phyloP scores from a whole-genome alignment of 768 basidiomycete genomes.

The Xerocomellus intermedius region DNA sequence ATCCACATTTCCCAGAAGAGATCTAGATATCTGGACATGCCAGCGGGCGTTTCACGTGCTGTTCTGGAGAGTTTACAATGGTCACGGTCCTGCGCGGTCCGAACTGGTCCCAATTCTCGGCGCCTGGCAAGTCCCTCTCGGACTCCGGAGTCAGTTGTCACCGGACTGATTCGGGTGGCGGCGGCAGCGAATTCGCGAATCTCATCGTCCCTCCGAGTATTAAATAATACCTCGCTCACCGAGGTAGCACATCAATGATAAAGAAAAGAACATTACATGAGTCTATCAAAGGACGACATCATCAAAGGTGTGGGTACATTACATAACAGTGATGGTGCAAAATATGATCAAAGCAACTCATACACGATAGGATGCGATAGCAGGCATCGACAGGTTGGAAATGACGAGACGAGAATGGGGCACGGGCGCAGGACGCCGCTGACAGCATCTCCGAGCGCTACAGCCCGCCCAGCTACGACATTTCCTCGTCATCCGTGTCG shows the following conservation, averaged over 20 bases:
- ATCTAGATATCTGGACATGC: no score
- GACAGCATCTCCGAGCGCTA: neutral
- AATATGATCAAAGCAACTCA: slow-evolving; percentile 5
- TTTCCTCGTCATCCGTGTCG: slow-evolving; percentile 80
- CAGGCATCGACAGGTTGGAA: neutral
- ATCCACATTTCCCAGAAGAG: no score
- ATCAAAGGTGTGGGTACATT: neutral
- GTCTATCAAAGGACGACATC: neutral
- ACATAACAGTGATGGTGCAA: neutral
- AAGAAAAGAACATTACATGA: neutral
- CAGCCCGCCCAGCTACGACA: slow-evolving; percentile 45
- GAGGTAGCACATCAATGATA: neutral
- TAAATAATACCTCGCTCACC: neutral
- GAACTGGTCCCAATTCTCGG: no score
- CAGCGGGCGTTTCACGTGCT: no score
- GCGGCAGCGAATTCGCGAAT: no score
- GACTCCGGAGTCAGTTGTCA: no score
- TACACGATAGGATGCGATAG: neutral
- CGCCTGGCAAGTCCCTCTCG: no score
- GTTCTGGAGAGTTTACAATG: no score
- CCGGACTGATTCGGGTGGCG: no score
- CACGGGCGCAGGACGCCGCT: neutral
- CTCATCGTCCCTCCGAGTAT: no score
- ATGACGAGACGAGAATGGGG: neutral
- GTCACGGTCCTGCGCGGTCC: no score